These are phyloP conservation scores for Hansenula sp. DNA, from an alignment of 1,139 yeast genomes.

Conservation along the genomic window DNA sequence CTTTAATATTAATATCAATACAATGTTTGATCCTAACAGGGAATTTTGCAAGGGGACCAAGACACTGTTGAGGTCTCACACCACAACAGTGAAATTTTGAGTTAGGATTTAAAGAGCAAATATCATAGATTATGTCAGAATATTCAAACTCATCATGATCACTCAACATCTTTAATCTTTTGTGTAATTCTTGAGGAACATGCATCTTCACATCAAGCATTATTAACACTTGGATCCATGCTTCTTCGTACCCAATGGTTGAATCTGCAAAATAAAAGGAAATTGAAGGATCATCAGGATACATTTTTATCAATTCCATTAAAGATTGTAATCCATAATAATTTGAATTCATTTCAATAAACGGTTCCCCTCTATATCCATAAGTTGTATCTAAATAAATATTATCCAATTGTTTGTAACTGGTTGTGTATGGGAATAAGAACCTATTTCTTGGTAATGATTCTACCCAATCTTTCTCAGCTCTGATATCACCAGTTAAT, in stretches of 20 bases:
- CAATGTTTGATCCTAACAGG: slow-evolving; percentile 38
- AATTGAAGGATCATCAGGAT: slow-evolving; percentile 36
- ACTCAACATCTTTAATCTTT: slow-evolving; percentile 20
- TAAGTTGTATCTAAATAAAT: slow-evolving; percentile 58
- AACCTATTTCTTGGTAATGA: slow-evolving; percentile 34
- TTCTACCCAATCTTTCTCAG: slow-evolving; percentile 51
- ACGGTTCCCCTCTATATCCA: slow-evolving; percentile 47
- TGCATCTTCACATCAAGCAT: slow-evolving; percentile 32
- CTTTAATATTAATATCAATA: slow-evolving; percentile 33
- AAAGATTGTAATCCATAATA: slow-evolving; percentile 36
- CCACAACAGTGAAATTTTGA: slow-evolving; percentile 33
- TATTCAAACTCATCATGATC: background rate
- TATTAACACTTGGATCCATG: slow-evolving; percentile 39
- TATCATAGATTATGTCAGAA: background rate
- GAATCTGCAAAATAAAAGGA: slow-evolving; percentile 38
- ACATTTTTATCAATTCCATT: slow-evolving; percentile 31
- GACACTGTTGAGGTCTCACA: slow-evolving; percentile 17
- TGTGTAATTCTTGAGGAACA: slow-evolving; percentile 25
- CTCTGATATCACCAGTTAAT: slow-evolving; percentile 57
- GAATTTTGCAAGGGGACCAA: slow-evolving; percentile 19
- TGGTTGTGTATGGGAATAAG: slow-evolving; percentile 40
- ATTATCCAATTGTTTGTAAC: slow-evolving; percentile 34
- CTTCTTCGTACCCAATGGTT: slow-evolving; percentile 53
- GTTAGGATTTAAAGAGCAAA: background rate
- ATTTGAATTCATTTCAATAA: slow-evolving; percentile 39